Evolutionary conservation across 495 filamentous ascomycete genomes (phyloP).

Genomic region (Talaromyces liani): DNA sequence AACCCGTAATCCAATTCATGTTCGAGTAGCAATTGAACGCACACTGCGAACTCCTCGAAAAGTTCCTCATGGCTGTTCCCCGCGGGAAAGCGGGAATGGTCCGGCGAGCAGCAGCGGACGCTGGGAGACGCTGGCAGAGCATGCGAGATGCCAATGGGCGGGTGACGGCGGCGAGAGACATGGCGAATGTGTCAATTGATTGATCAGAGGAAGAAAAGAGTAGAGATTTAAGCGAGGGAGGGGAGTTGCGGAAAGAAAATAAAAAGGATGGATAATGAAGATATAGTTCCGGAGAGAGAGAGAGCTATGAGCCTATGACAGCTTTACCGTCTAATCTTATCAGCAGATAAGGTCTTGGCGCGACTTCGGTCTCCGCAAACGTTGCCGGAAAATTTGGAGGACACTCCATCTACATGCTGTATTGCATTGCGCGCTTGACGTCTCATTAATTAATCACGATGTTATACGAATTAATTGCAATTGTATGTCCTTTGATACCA

Average conservation of each 20-base stretch:
- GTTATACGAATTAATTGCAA: conserved; percentile 96
- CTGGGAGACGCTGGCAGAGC: conserved; percentile 36
- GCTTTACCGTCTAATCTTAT: neutral
- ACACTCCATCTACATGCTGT: neutral
- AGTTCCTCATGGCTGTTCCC: conserved; percentile 40
- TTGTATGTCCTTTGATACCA: conserved; percentile 51
- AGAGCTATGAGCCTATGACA: neutral
- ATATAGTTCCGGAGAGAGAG: neutral
- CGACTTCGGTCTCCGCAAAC: neutral
- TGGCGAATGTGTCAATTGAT: conserved; percentile 17
- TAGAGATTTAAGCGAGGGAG: conserved; percentile 14
- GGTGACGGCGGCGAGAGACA: conserved; percentile 34
- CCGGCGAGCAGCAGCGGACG: conserved; percentile 23
- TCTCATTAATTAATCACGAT: conserved; percentile 38
- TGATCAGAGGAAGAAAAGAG: conserved; percentile 12
- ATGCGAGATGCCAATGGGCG: conserved; percentile 37
- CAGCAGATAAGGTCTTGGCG: neutral
- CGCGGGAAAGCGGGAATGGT: conserved; percentile 42
- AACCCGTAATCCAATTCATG: too few species aligned
- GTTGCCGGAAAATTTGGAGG: neutral
- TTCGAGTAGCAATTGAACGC: conserved; percentile 14
- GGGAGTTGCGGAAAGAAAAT: neutral
- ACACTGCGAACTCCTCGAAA: conserved; percentile 42
- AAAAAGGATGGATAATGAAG: neutral
- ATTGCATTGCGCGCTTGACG: neutral